Conservation (phyloP, 345 rosid genomes). For the Noccaea bulbosa region DNA sequence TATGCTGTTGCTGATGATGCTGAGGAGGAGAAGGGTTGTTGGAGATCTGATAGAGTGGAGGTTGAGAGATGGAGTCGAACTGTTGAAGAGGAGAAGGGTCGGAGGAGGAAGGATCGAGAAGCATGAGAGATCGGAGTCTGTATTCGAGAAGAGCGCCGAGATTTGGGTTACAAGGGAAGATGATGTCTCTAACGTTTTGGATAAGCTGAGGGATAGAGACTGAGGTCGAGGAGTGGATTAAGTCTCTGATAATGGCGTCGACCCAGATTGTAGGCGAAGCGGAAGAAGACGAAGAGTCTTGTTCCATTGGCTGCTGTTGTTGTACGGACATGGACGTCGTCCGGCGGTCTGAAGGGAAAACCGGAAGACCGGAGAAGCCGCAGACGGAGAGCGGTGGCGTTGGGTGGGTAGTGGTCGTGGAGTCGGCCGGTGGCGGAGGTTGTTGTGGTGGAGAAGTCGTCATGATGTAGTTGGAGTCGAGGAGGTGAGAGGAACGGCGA, state of each 20-base stretch:
- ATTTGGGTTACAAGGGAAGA: slow-evolving; percentile 91
- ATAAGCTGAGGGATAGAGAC: slow-evolving; percentile 97
- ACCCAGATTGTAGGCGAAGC: slow-evolving; percentile 64
- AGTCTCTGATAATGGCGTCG: slow-evolving; percentile 85
- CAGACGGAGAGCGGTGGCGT: slow-evolving; percentile 68
- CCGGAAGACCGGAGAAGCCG: slow-evolving; percentile 89
- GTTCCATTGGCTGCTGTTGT: slow-evolving; percentile 52
- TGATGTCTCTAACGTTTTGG: slow-evolving; percentile 92
- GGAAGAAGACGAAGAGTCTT: slow-evolving; percentile 65
- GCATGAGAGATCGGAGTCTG: slow-evolving; percentile 70
- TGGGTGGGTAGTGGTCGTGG: slow-evolving; percentile 4
- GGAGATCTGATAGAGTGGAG: slow-evolving; percentile 38
- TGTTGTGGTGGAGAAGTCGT: slow-evolving; percentile 50
- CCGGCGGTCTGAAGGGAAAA: slow-evolving; percentile 65
- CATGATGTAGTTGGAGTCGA: slow-evolving; percentile 37
- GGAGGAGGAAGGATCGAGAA: slow-evolving; percentile 53
- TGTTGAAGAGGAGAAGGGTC: slow-evolving; percentile 44
- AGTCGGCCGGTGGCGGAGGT: slow-evolving; percentile 17
- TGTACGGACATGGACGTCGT: slow-evolving; percentile 18
- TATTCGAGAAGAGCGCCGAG: slow-evolving; percentile 84
- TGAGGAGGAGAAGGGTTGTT: slow-evolving; percentile 35
- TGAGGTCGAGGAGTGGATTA: slow-evolving; percentile 66
- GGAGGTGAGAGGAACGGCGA: slow-evolving; percentile 38
- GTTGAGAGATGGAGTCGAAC: slow-evolving; percentile 19
- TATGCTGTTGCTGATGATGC: slow-evolving; percentile 29